Conservation (phyloP, 495 filamentous ascomycete species). For the Penicillium verhagenii region DNA sequence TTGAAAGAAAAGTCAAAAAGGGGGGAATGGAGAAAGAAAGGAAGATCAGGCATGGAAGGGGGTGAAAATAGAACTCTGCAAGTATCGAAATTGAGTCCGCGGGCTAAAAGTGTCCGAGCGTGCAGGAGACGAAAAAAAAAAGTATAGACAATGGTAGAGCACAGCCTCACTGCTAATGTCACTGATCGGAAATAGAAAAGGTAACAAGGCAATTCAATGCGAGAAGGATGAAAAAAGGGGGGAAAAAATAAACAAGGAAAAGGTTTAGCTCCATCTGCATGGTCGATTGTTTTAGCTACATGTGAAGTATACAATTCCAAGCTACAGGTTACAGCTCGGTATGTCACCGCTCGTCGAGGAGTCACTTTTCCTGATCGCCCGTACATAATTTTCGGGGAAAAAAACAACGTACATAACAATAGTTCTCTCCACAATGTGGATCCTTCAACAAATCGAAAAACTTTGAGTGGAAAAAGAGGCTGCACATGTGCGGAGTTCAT, state of each 20-base stretch:
- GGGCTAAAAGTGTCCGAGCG: not conserved
- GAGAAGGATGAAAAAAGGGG: not conserved
- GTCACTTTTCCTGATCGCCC: slow-evolving; percentile 1
- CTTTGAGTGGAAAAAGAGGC: too few relatives aligned
- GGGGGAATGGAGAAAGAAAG: too few relatives aligned
- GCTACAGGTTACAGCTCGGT: not conserved
- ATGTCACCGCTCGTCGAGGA: slow-evolving; percentile 1
- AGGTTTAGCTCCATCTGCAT: slow-evolving; percentile 12
- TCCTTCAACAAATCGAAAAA: not conserved
- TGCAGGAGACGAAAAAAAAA: not conserved
- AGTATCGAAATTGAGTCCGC: not conserved
- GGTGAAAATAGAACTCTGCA: not conserved
- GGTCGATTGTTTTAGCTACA: slow-evolving; percentile 25
- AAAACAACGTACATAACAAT: not conserved
- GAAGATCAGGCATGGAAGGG: too few relatives aligned
- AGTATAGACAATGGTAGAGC: not conserved
- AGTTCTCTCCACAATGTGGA: not conserved
- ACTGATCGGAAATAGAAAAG: not conserved
- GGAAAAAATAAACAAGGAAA: not conserved
- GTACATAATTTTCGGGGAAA: not conserved
- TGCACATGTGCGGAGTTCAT: not conserved
- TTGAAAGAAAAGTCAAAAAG: not conserved
- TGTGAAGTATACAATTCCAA: slow-evolving; percentile 6
- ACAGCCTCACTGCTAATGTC: slow-evolving; percentile 1
- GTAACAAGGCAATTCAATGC: not conserved